A percentile compares a stretch with the other conserved stretches of the same genome.
Evolutionary conservation across 1,139 yeast species (phyloP).

Genomic region (Blastobotrys apis): DNA sequence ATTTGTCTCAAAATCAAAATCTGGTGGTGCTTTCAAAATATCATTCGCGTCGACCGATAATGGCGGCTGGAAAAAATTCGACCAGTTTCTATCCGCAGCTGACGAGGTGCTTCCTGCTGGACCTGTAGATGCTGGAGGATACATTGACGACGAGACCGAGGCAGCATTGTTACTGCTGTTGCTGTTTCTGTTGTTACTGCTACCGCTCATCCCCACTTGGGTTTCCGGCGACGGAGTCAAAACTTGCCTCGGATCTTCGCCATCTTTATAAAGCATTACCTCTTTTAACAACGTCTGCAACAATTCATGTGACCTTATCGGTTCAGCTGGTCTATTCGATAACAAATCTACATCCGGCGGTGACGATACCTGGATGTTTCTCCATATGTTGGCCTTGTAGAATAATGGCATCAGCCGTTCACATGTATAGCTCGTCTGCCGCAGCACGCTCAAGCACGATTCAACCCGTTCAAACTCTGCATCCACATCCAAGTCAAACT

Average conservation of each 20-base stretch:
- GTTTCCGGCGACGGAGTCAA: too few relatives aligned
- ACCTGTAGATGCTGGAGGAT: too few relatives aligned
- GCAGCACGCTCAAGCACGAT: constrained; percentile 1
- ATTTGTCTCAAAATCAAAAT: background rate
- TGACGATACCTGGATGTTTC: background rate
- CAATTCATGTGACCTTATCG: too few relatives aligned
- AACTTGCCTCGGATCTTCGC: too few relatives aligned
- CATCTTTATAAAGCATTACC: background rate
- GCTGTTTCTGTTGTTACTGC: too few relatives aligned
- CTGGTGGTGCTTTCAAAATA: constrained; percentile 7
- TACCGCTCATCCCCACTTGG: too few relatives aligned
- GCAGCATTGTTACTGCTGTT: too few relatives aligned
- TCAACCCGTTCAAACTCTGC: constrained; percentile 14
- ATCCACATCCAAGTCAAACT: constrained; percentile 19
- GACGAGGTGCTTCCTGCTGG: too few relatives aligned
- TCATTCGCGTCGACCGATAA: constrained; percentile 3
- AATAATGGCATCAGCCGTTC: constrained; percentile 7
- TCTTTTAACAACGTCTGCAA: constrained; percentile 2
- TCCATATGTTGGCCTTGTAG: background rate
- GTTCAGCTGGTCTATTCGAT: too few relatives aligned
- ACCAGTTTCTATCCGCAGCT: background rate
- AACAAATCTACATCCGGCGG: background rate
- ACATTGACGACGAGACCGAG: too few relatives aligned
- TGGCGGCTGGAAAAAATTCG: too few relatives aligned
- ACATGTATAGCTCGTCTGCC: background rate